Evolutionary conservation across 2,329 filamentous ascomycete genomes (phyloP).

Genomic region (Aspergillus clavatus): DNA sequence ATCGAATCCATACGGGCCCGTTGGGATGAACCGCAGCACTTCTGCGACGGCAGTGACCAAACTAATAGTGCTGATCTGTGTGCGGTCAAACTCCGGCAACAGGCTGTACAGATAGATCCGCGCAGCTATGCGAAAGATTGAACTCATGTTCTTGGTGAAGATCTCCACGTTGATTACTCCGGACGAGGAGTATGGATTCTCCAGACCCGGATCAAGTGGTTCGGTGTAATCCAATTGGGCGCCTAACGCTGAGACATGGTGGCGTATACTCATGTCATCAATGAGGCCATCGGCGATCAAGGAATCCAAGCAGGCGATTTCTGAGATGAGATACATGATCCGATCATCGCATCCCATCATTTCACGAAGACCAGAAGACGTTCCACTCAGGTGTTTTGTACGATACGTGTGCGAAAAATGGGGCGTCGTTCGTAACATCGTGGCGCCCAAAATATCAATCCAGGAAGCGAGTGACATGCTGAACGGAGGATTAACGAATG

Average conservation of each 20-base stretch:
- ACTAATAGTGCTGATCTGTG: slow-evolving; percentile 65
- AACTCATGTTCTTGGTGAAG: slow-evolving; percentile 79
- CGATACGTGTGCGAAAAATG: slow-evolving; percentile 88
- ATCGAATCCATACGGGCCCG: slow-evolving; percentile 76
- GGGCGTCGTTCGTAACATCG: slow-evolving; percentile 80
- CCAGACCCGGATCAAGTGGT: slow-evolving; percentile 48
- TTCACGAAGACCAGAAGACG: slow-evolving; percentile 71
- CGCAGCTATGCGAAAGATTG: slow-evolving; percentile 83
- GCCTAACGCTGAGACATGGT: slow-evolving; percentile 80
- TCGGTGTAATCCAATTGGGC: slow-evolving; percentile 80
- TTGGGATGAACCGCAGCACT: slow-evolving; percentile 74
- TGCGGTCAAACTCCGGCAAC: slow-evolving; percentile 76
- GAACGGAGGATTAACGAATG: no score
- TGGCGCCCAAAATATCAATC: slow-evolving; percentile 94
- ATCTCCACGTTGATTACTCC: slow-evolving; percentile 75
- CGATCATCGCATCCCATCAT: slow-evolving; percentile 96
- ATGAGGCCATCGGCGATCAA: slow-evolving; percentile 67
- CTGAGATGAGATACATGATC: slow-evolving; percentile 96
- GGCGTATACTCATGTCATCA: slow-evolving; percentile 76
- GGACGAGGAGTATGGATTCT: slow-evolving; percentile 52
- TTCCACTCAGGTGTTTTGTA: slow-evolving; percentile 69
- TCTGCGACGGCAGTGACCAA: slow-evolving; percentile 72
- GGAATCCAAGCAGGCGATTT: slow-evolving; percentile 91
- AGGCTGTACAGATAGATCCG: slow-evolving; percentile 93
- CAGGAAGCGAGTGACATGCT: slow-evolving; percentile 84